These are phyloP conservation scores for Sclerotinia borealis DNA, from an alignment of 2,329 filamentous ascomycete species.

Conservation along the genomic window DNA sequence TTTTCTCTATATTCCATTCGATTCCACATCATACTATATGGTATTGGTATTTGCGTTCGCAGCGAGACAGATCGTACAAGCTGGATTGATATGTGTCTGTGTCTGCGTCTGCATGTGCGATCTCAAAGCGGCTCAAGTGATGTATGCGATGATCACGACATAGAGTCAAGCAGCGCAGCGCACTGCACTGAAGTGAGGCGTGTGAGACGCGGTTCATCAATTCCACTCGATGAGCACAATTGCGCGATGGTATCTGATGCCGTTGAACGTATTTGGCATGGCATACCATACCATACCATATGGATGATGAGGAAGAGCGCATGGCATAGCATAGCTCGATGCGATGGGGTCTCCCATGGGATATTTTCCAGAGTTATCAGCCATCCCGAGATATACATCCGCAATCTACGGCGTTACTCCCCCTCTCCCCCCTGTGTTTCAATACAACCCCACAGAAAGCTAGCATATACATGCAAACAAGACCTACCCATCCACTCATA, in stretches of 20 bases:
- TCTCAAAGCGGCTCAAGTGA: background rate
- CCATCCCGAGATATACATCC: background rate
- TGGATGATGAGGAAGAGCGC: background rate
- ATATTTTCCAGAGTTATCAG: background rate
- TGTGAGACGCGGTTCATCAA: background rate
- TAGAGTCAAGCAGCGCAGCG: background rate
- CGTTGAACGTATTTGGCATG: background rate
- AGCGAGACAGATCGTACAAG: background rate
- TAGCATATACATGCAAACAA: background rate
- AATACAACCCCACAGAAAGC: background rate
- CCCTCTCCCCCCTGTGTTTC: too few relatives aligned
- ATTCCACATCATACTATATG: background rate
- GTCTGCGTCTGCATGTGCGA: background rate
- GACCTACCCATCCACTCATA: slow-evolving; percentile 37
- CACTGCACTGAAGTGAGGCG: background rate
- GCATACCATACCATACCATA: too few relatives aligned
- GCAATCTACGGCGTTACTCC: background rate
- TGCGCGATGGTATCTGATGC: background rate
- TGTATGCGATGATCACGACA: background rate
- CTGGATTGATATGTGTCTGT: slow-evolving; percentile 10
- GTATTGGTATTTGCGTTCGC: background rate
- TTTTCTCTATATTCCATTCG: background rate
- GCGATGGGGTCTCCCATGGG: too few relatives aligned
- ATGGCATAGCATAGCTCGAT: background rate
- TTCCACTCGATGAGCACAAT: background rate